Evolutionary conservation across 2,329 filamentous ascomycete species (phyloP).

Genomic region (Botrytis pseudocinerea): DNA sequence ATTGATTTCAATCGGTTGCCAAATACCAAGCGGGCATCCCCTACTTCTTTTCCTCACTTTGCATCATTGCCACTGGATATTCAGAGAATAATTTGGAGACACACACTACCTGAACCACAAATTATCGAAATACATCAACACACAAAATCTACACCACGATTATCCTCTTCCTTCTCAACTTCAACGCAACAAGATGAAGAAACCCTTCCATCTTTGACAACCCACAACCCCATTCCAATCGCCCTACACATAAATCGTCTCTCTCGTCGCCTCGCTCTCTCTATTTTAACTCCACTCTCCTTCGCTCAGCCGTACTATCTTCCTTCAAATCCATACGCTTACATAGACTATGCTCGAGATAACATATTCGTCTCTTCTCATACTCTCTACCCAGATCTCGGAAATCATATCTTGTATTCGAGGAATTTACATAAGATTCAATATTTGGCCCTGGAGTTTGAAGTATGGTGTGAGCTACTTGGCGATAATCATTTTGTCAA

Average conservation of each 20-base stretch:
- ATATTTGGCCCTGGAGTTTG: background rate
- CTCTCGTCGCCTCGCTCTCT: conserved; percentile 14
- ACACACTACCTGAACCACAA: background rate
- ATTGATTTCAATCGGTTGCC: background rate
- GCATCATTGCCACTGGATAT: conserved; percentile 7
- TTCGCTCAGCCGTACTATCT: conserved; percentile 16
- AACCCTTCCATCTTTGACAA: background rate
- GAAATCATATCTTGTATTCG: conserved; percentile 11
- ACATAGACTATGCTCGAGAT: conserved; percentile 4
- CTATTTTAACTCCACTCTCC: background rate
- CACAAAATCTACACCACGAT: background rate
- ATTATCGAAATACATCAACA: conserved; percentile 7
- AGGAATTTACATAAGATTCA: conserved; percentile 3
- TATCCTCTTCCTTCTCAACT: background rate
- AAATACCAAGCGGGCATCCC: background rate
- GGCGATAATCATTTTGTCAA: conserved; percentile 18
- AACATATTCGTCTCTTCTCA: background rate
- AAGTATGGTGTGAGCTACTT: background rate
- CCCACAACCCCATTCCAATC: background rate
- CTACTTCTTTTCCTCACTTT: conserved; percentile 12
- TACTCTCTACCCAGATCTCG: background rate
- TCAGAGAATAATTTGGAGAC: conserved; percentile 9
- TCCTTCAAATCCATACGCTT: conserved; percentile 12
- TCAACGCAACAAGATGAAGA: background rate
- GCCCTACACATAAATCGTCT: conserved; percentile 1